Base-by-base conservation (phyloP, 495 filamentous ascomycete species). In the Friedmanniomyces simplex region DNA sequence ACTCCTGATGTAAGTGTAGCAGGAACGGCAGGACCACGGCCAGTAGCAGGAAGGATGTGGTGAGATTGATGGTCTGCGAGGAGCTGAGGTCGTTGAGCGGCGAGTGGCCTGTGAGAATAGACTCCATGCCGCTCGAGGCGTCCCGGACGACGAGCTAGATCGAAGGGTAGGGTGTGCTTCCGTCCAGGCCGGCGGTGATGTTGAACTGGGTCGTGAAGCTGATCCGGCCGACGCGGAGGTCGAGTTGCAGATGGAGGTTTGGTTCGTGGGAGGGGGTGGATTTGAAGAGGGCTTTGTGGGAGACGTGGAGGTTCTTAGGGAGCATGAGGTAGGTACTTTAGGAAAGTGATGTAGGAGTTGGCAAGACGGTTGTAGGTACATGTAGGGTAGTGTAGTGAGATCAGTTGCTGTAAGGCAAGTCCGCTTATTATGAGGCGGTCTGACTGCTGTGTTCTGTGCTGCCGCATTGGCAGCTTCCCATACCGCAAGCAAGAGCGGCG, bases 1-100 rank as follows among this genome's bases (percentile, higher is more conserved):
- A 94, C 75, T 91, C 88, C 67, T 81, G 82, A 63, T 81, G 79
- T 57, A 87, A 76, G 18, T 62, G 56, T 78, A 60, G 52, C 79
- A 45, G 78, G 25, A 79, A 59, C 14, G 76, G 53, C 37, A 76
- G 67, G 46, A 83, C 72, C 49, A 79, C 61, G 24, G 76, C 55
- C 50, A 65, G 10, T 4, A 42, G 6, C 37, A 41, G 22, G 52
- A 57, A 61, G 26, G 21, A 5, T 45, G 36, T 13, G 16, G 47
- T 13, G 34, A 62, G 30, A 4, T 43, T n/a, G 47, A 62, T 1
- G 7, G 34, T 20, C 28, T 50, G 53, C n/a, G 34, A 1, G 36
- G 26, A 18, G 25, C 28, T 52, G 28, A 52, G 50, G 30, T 52
- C 22, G 47, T 50, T 50, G 18, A 50, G 47, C 11, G 26, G 47